These are phyloP conservation scores for Fusarium sp. DNA, from an alignment of 2,329 filamentous ascomycete genomes.

Conservation along the genomic window DNA sequence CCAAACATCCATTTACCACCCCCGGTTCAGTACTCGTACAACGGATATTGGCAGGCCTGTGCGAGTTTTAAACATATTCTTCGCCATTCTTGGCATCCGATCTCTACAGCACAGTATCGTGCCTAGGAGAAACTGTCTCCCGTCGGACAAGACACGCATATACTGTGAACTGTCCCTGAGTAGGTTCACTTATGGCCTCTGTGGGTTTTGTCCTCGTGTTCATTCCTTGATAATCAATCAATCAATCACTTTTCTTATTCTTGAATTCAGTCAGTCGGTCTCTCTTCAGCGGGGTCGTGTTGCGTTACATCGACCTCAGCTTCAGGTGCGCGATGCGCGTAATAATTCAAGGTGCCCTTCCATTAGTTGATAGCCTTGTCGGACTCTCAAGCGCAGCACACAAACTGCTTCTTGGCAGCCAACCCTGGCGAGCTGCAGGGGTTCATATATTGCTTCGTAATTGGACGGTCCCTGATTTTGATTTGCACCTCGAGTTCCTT, in stretches of 20 bases:
- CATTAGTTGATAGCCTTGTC: slow-evolving; percentile 9
- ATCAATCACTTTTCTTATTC: slow-evolving; percentile 1
- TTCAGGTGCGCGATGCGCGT: slow-evolving; percentile 39
- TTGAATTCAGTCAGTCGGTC: neutral
- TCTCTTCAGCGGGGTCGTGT: slow-evolving; percentile 32
- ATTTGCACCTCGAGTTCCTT: slow-evolving; percentile 8
- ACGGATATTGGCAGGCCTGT: slow-evolving; percentile 30
- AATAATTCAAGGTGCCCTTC: slow-evolving; percentile 6
- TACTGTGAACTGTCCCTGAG: neutral
- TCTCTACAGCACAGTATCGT: slow-evolving; percentile 12
- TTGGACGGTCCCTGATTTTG: slow-evolving; percentile 21
- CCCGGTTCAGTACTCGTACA: slow-evolving; percentile 9
- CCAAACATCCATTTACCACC: slow-evolving; percentile 11
- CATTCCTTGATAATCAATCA: neutral
- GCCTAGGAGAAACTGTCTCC: slow-evolving; percentile 1
- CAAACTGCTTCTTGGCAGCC: slow-evolving; percentile 10
- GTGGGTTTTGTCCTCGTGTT: neutral
- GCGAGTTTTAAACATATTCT: slow-evolving; percentile 16
- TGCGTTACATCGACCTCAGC: slow-evolving; percentile 44
- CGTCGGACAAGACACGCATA: slow-evolving; percentile 5
- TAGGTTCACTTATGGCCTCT: neutral
- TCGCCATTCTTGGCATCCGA: slow-evolving; percentile 43
- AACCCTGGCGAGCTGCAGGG: slow-evolving; percentile 18
- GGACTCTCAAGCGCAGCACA: neutral
- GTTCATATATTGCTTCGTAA: slow-evolving; percentile 12